A percentile compares a stretch with the other conserved stretches of the same genome.
These are phyloP conservation scores for Magnolia kwangsiensis DNA, from an alignment of 164 flowering plant genomes.

Conservation along the genomic window DNA sequence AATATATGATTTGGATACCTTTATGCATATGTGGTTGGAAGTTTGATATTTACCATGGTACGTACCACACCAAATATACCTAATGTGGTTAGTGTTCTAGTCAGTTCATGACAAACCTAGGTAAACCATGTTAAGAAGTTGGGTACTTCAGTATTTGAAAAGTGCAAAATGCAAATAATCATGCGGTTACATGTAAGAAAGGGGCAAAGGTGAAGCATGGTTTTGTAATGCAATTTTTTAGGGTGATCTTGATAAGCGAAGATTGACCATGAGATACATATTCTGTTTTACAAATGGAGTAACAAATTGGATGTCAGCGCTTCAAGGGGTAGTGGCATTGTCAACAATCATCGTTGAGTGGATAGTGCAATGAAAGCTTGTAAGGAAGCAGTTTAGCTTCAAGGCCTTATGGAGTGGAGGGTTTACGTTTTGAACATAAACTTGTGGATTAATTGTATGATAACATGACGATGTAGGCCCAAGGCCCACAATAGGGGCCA, in stretches of 20 bases:
- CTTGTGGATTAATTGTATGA: neutral
- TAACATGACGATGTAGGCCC: neutral
- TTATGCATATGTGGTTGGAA: neutral
- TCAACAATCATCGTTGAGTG: neutral
- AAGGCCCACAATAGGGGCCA: no score
- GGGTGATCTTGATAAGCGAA: neutral
- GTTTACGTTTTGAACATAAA: neutral
- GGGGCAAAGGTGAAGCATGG: neutral
- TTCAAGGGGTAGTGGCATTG: neutral
- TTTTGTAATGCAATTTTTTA: neutral
- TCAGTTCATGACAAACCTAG: neutral
- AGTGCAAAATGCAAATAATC: neutral
- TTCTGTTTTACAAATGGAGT: neutral
- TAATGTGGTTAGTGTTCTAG: neutral
- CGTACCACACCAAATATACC: neutral
- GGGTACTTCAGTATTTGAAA: neutral
- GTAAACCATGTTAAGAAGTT: neutral
- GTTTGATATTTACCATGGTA: neutral
- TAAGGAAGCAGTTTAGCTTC: constrained; percentile 4
- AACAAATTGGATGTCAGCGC: neutral
- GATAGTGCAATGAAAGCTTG: neutral
- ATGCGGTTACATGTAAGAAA: neutral
- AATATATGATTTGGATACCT: neutral
- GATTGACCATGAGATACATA: neutral
- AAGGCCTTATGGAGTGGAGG: neutral